Percentiles rank a stretch among this genome's conserved stretches.
Evolutionary conservation across 2,329 filamentous ascomycete genomes (phyloP).

Genomic region (Coniosporium uncinatum): DNA sequence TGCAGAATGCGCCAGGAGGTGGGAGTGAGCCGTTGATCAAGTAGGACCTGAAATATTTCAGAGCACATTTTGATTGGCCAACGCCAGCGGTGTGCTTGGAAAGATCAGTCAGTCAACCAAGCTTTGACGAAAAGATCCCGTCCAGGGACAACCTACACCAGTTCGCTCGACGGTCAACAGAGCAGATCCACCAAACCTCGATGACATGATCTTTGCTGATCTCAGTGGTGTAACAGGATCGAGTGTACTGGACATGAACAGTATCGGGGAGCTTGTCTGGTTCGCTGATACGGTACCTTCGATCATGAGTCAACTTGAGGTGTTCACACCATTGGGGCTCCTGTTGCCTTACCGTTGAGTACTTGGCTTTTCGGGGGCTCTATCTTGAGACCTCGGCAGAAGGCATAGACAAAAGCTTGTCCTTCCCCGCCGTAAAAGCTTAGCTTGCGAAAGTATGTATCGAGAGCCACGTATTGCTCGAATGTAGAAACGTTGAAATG

Average conservation of each 20-base stretch:
- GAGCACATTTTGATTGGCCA: not conserved
- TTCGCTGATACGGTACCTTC: not conserved
- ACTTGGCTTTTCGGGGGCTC: conserved; percentile 2
- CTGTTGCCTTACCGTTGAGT: conserved; percentile 2
- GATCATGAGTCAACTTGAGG: too few relatives aligned
- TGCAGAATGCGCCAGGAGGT: not conserved
- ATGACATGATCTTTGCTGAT: conserved; percentile 12
- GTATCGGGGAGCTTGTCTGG: conserved; percentile 12
- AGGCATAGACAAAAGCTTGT: not conserved
- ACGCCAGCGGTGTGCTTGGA: not conserved
- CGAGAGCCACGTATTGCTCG: conserved; percentile 1
- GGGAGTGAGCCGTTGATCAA: not conserved
- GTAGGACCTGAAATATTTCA: not conserved
- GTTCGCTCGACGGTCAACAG: conserved; percentile 6
- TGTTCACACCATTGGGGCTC: too few relatives aligned
- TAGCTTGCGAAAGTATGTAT: not conserved
- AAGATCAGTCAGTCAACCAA: not conserved
- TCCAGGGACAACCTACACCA: conserved; percentile 1
- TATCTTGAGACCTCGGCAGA: not conserved
- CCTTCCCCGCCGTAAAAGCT: conserved; percentile 1
- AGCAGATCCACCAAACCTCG: conserved; percentile 8
- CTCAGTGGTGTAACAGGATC: conserved; percentile 25
- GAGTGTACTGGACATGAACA: conserved; percentile 21
- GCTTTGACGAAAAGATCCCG: not conserved
- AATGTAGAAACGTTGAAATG: conserved; percentile 5